Percentiles rank a stretch among this genome's conserved stretches.
phyloP scores from a whole-genome alignment of 1,284 basidiomycete genomes.

The Boletellus deceptivus region DNA sequence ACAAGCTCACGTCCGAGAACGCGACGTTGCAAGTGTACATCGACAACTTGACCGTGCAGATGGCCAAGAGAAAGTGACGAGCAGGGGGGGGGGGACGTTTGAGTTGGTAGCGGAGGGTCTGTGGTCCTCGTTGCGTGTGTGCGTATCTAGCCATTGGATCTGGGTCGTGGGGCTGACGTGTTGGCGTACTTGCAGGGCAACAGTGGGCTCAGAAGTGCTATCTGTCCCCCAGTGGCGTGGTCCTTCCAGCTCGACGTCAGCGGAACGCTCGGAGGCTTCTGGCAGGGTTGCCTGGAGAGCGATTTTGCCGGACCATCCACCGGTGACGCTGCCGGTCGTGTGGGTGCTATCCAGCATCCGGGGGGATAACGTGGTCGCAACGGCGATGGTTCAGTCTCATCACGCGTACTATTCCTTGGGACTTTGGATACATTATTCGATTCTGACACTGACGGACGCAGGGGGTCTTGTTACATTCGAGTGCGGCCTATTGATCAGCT shows the following conservation, averaged over 20 bases:
- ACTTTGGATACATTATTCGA: no score
- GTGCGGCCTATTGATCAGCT: not conserved
- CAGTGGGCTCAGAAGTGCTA: not conserved
- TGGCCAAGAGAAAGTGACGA: slow-evolving; percentile 65
- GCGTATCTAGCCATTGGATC: not conserved
- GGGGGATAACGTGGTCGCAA: slow-evolving; percentile 1
- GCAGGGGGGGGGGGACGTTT: no score
- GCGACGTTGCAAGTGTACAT: slow-evolving; percentile 85
- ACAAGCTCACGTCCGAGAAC: slow-evolving; percentile 75
- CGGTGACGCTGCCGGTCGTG: slow-evolving; percentile 6
- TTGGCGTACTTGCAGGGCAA: not conserved
- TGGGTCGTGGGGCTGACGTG: not conserved
- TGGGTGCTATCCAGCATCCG: slow-evolving; percentile 10
- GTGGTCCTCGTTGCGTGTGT: not conserved
- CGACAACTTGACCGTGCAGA: slow-evolving; percentile 81
- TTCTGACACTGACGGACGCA: not conserved
- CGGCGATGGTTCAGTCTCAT: not conserved
- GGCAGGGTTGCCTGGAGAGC: not conserved
- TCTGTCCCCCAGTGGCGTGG: not conserved
- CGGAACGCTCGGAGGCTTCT: not conserved
- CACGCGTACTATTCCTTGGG: not conserved
- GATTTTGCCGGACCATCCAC: not conserved
- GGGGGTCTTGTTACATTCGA: not conserved
- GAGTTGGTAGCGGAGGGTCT: not conserved
- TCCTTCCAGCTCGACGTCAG: not conserved